phyloP scores from a whole-genome alignment of 768 basidiomycete species.

The Gymnopilus dilepis region DNA sequence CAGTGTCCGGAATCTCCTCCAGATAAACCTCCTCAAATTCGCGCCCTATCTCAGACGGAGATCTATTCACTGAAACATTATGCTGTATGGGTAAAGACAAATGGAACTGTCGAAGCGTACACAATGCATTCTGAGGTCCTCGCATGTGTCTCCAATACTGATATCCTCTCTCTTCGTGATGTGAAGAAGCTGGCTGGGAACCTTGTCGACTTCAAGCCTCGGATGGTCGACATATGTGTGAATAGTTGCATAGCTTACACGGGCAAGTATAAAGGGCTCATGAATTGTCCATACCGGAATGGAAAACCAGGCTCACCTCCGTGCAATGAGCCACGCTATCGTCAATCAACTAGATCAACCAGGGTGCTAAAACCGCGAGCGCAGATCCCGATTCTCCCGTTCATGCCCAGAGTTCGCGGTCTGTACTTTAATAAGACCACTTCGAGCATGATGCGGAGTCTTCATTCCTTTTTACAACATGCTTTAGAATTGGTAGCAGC shows the following conservation, averaged over 20 bases:
- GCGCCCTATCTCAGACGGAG: not conserved
- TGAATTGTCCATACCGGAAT: conserved; percentile 3
- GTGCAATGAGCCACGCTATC: not conserved
- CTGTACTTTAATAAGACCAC: conserved; percentile 29
- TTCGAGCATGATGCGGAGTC: conserved; percentile 21
- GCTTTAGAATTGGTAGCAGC: conserved; percentile 18
- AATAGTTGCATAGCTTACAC: conserved; percentile 32
- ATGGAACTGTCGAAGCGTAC: not conserved
- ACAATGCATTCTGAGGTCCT: not conserved
- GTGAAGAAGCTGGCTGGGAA: not conserved
- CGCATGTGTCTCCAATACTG: not conserved
- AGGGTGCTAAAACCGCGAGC: not conserved
- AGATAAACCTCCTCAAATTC: not conserved
- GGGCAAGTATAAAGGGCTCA: conserved; percentile 17
- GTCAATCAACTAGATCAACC: not conserved
- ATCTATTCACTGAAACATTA: not conserved
- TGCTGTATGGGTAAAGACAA: not conserved
- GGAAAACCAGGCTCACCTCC: not conserved
- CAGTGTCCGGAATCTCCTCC: not conserved
- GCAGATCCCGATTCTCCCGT: conserved; percentile 20
- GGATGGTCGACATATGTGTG: conserved; percentile 10
- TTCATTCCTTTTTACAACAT: conserved; percentile 22
- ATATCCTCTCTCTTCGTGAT: not conserved
- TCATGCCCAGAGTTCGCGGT: conserved; percentile 25
- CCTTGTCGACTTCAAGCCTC: conserved; percentile 20